Conservation (phyloP, 495 filamentous ascomycete species). For the Copromyces sp. region DNA sequence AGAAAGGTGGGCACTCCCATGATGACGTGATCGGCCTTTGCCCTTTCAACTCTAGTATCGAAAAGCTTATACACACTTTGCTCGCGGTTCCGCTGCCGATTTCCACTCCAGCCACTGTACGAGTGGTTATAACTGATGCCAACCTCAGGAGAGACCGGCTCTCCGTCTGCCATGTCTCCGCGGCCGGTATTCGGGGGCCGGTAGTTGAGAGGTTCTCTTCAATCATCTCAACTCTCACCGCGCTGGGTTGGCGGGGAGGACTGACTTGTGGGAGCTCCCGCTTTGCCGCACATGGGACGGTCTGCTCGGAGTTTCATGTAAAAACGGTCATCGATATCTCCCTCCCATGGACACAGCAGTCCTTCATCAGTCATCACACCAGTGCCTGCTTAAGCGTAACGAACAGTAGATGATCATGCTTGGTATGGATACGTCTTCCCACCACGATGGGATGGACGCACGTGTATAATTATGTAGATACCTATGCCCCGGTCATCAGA, state of each 20-base stretch:
- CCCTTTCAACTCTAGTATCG: background rate
- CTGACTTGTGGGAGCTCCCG: background rate
- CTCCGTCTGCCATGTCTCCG: background rate
- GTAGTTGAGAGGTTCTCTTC: background rate
- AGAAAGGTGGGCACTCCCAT: background rate
- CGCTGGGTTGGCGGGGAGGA: background rate
- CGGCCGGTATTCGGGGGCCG: background rate
- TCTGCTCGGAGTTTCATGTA: background rate
- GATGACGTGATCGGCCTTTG: background rate
- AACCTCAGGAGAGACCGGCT: background rate
- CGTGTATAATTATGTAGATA: background rate
- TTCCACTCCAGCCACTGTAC: background rate
- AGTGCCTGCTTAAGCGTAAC: background rate
- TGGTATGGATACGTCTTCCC: background rate
- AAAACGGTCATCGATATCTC: background rate
- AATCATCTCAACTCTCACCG: background rate
- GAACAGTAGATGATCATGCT: background rate
- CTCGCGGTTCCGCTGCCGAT: background rate
- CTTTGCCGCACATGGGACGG: background rate
- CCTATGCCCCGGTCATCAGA: background rate
- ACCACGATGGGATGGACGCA: background rate
- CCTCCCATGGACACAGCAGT: background rate
- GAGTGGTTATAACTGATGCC: background rate
- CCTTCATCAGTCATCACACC: background rate
- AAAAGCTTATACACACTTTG: background rate